Base-by-base conservation (phyloP, 306 rosid genomes). In the Quercus wislizeni region DNA sequence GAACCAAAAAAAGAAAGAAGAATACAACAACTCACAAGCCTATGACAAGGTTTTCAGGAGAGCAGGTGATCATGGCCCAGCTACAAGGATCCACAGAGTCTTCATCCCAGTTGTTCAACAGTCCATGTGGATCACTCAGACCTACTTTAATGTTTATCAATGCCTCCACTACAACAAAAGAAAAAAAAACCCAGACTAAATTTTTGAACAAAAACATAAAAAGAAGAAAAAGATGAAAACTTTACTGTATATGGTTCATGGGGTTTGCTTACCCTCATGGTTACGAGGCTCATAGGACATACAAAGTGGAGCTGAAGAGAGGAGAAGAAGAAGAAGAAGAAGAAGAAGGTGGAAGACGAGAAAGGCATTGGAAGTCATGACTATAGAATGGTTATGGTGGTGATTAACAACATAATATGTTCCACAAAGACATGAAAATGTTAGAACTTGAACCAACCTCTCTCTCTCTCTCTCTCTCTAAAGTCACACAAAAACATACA, bases 21-120 rank as follows among this genome's bases (percentile, higher is more conserved):
- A n/a, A 49, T 3, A 67, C 51, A 18, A 58, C 31, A 62, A 92
- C 91, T 87, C 76, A 95, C 99, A 95, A 74, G 85, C 96, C 98
- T 11, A 91, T 74, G 62, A 95, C 98, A 55, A 81, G 83, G 62
- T 55, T 85, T 38, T 95, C 99, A 25, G 94, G 63, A 3, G 98
- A 92, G 78, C 99, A 95, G 43, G 98, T 92, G 73, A 92, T 91
- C 98, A 95, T 92, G 62, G 96, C 82, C 98, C 98, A 92, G 67
- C 97, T 95, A 78, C 99, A 95, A 72, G 99, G 97, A 84, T 95
- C 99, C 5, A 95, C 99, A 2, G 99, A 95, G 87, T 81, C 88
- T 72, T 81, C 94, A 59, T 95, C 99, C 99, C 99, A 95, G 87
- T 91, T 90, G 84, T 69, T 88, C 62, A 95, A 76, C 6, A 88